Conservation (phyloP, 768 basidiomycete species). For the Boletellus ananiceps region DNA sequence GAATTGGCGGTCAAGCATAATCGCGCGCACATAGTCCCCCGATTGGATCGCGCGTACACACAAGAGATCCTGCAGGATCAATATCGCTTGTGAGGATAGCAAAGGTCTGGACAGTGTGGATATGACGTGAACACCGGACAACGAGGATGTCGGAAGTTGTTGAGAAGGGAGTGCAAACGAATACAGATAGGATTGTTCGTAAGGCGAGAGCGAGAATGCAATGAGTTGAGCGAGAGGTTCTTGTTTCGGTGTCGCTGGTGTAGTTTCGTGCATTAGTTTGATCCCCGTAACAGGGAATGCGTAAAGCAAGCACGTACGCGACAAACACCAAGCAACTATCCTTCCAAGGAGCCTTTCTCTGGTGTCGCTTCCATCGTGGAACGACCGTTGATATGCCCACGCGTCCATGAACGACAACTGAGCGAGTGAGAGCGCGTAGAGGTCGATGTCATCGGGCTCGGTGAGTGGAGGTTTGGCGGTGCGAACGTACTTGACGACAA, state of each 20-base stretch:
- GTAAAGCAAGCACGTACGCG: constrained; percentile 46
- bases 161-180: constrained; percentile 51
- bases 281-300: not conserved
- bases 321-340: constrained; percentile 63
- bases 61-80: constrained; percentile 70
- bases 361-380: constrained; percentile 52
- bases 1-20: constrained; percentile 70
- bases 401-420: constrained; percentile 63
- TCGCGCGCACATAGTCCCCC: constrained; percentile 66
- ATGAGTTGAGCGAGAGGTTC: constrained; percentile 58
- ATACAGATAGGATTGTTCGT: constrained; percentile 58
- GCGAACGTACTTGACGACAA: constrained; percentile 70
- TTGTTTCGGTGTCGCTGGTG: constrained; percentile 55
- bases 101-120: not conserved
- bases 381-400: constrained; percentile 72
- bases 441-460: constrained; percentile 64
- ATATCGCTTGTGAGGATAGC: constrained; percentile 45
- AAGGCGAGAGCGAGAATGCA: constrained; percentile 58
- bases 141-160: constrained; percentile 28
- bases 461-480: constrained; percentile 69
- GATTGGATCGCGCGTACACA: constrained; percentile 72
- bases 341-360: constrained; percentile 53
- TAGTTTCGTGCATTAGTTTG: not conserved
- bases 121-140: constrained; percentile 3
- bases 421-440: constrained; percentile 65